Evolutionary conservation across 2,329 filamentous ascomycete species (phyloP).

Genomic region (Colletotrichum liriopes): DNA sequence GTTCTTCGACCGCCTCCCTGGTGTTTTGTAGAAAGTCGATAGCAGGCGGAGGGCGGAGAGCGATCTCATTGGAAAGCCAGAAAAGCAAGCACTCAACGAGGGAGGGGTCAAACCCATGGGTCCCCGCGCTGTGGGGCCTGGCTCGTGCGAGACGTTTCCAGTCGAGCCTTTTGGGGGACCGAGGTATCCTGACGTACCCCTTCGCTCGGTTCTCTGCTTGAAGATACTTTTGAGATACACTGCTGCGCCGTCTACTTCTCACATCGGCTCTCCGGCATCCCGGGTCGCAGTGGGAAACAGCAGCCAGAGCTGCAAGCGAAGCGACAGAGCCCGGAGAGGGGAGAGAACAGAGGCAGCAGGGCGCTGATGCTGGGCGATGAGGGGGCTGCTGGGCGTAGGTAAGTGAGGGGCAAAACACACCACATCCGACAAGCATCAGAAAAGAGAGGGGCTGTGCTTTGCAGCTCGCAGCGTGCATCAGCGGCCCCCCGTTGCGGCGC

Average conservation of each 20-base stretch:
- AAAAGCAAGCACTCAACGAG: not conserved
- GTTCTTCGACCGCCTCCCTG: not conserved
- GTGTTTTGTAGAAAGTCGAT: not conserved
- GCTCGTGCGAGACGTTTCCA: constrained; percentile 41
- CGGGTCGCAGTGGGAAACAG: constrained; percentile 18
- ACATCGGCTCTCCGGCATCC: constrained; percentile 25
- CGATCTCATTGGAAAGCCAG: not conserved
- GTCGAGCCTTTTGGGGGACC: constrained; percentile 19
- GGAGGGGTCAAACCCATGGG: constrained; percentile 29
- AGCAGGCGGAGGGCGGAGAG: not conserved
- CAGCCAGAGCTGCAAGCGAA: constrained; percentile 19
- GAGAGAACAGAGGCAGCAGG: not conserved
- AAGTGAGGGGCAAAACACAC: constrained; percentile 23
- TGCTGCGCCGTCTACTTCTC: not conserved
- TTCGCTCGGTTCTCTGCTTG: too few species aligned
- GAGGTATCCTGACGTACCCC: not conserved
- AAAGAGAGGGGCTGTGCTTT: constrained; percentile 35
- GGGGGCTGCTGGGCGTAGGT: not conserved
- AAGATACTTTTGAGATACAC: constrained; percentile 12
- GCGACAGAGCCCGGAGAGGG: not conserved
- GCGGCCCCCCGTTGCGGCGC: constrained; percentile 11
- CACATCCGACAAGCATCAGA: constrained; percentile 14
- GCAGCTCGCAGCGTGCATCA: constrained; percentile 29
- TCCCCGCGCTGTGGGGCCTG: constrained; percentile 3
- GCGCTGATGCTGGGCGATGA: not conserved